These are phyloP conservation scores for Seminavis robusta DNA, from an alignment of 108 stramenopile species.

Conservation along the genomic window DNA sequence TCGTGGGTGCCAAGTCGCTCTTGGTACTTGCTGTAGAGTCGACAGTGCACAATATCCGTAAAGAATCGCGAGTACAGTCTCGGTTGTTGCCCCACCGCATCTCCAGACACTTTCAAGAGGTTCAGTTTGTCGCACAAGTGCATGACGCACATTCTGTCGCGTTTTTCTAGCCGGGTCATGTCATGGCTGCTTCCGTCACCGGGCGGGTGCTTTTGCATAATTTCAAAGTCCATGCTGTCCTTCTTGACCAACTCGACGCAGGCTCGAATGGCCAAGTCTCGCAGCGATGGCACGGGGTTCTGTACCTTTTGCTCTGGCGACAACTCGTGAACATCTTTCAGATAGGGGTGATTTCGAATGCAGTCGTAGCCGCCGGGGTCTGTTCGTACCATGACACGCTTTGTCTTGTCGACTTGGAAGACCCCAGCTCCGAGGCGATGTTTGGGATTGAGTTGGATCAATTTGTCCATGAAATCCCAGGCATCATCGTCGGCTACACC, in stretches of 20 bases:
- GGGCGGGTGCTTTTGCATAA: constrained; percentile 71
- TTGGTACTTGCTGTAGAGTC: constrained; percentile 26
- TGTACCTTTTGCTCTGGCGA: background rate
- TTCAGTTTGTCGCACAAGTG: constrained; percentile 71
- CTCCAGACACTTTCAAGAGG: no score
- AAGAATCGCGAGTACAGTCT: constrained; percentile 78
- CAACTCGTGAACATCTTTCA: constrained; percentile 20
- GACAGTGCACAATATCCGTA: constrained; percentile 40
- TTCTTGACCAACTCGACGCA: constrained; percentile 60
- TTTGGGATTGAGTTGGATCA: constrained; percentile 59
- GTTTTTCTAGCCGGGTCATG: constrained; percentile 44
- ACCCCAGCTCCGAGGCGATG: constrained; percentile 73
- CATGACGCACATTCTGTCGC: constrained; percentile 62
- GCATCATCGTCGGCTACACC: constrained; percentile 73
- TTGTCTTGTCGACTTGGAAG: constrained; percentile 23
- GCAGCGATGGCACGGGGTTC: constrained; percentile 64
- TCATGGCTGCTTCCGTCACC: constrained; percentile 69
- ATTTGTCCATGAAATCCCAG: constrained; percentile 67
- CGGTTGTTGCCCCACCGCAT: constrained; percentile 51
- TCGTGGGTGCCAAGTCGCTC: constrained; percentile 58
- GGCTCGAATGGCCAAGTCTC: constrained; percentile 75
- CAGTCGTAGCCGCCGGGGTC: constrained; percentile 30
- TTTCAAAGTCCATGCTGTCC: constrained; percentile 55
- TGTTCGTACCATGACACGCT: constrained; percentile 1
- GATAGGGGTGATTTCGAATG: constrained; percentile 56